Conservation (phyloP, 202 grass and related monocot species). For the Miscanthus sacchariflorus region DNA sequence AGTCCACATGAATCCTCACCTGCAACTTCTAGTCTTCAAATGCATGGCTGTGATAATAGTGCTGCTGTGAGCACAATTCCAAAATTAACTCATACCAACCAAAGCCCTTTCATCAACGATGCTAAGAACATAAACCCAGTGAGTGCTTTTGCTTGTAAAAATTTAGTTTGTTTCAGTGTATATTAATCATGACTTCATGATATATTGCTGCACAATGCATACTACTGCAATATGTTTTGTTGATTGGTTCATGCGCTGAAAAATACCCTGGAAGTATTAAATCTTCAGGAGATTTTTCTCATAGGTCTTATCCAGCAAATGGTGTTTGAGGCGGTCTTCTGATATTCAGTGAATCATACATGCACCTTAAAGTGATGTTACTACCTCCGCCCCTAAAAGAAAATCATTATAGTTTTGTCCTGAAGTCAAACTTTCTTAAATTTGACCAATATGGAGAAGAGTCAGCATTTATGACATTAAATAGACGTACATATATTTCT, state of each 20-base stretch:
- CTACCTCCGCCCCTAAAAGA: background rate
- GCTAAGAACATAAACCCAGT: conserved; percentile 43
- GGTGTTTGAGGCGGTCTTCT: background rate
- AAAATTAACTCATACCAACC: conserved; percentile 23
- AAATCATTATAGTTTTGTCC: background rate
- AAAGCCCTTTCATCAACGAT: conserved; percentile 44
- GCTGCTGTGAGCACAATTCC: conserved; percentile 41
- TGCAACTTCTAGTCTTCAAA: conserved; percentile 35
- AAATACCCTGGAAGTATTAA: background rate
- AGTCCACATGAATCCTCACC: conserved; percentile 55
- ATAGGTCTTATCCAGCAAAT: background rate
- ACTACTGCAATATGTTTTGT: background rate
- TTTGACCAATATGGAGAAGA: background rate
- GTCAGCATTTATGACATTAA: background rate
- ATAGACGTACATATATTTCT: background rate
- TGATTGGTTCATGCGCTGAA: background rate
- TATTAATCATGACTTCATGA: background rate
- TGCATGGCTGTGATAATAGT: conserved; percentile 43
- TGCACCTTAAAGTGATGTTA: background rate
- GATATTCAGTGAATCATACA: background rate
- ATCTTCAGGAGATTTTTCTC: background rate
- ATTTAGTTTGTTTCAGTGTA: conserved; percentile 7
- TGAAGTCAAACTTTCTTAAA: background rate
- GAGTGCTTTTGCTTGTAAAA: conserved; percentile 42
- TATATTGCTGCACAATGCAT: conserved; percentile 7